Evolutionary conservation across 495 filamentous ascomycete species (phyloP), one percentile per base, ranked within the genome.

Genomic region (Penicillium steckii): DNA sequence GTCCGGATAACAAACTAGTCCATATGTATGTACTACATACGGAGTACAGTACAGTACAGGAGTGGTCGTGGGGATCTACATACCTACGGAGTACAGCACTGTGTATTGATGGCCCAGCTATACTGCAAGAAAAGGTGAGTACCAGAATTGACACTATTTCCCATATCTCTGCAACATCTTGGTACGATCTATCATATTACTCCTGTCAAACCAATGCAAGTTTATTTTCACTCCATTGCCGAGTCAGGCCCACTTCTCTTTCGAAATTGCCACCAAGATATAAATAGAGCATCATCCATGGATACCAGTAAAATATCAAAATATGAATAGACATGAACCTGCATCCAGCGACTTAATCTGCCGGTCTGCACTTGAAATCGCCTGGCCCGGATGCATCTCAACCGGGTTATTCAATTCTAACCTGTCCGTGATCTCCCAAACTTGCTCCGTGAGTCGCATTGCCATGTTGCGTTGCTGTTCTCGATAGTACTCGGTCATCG

Each of bases 401-500:
- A 37, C 23, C 35, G 24, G 42, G 33, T 38, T 23, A 7, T 18
- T 22, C 29, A 46, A 19, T 29, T 13, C 30, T 23, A 46, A 21
- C 21, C 29, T 22, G 37, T 66, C 63, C 1, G 48, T 59, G 19
- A 50, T 59, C 19, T 61, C 55, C 63, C 63, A 66, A 8, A 66
- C 52, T 12, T 33, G 38, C 17, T 66, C 54, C 9, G 61, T 66
- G 32, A 64, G 47, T 27, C 45, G 48, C 63, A 66, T 66, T 13
- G 55, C 63, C 55, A 50, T 40, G 38, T 64, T 64, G 4, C 63
- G 55, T 38, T 66, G 61, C 26, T 64, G 60, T 24, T 66, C 63
- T 7, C 63, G 55, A 53, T 66, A 66, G 30, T 59, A 66, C 12
- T 59, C 56, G 2, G 63, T 66, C 63, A 66, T 66, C n/a, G 60